These are phyloP conservation scores for Cardiospermum halicacabum DNA, from an alignment of 345 rosid species.

Conservation along the genomic window DNA sequence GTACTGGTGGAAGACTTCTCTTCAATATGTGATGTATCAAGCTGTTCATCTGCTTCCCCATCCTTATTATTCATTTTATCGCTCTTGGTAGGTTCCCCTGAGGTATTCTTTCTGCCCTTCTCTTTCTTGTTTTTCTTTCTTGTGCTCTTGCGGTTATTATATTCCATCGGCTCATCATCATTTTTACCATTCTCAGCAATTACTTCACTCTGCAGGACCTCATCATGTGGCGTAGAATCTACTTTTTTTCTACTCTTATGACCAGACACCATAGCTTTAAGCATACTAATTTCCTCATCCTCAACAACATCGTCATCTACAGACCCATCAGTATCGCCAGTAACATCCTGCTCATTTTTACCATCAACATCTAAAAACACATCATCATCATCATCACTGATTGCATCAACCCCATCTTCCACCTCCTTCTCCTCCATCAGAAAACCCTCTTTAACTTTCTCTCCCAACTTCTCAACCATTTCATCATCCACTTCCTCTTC, in stretches of 20 bases:
- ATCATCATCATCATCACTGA: too few relatives aligned
- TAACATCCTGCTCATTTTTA: conserved; percentile 32
- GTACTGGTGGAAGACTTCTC: conserved; percentile 29
- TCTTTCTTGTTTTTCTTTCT: conserved; percentile 52
- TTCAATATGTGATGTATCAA: conserved; percentile 19
- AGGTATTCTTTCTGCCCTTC: conserved; percentile 32
- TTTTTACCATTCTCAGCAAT: conserved; percentile 36
- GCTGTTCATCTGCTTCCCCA: conserved; percentile 26
- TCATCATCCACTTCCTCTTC: conserved; percentile 25
- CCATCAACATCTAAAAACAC: conserved; percentile 22
- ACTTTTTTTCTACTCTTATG: conserved; percentile 41
- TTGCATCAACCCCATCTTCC: conserved; percentile 19
- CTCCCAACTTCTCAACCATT: conserved; percentile 36
- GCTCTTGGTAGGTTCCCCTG: conserved; percentile 23
- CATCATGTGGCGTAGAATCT: conserved; percentile 24
- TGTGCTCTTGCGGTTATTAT: conserved; percentile 41
- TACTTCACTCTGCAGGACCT: conserved; percentile 19
- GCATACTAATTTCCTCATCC: conserved; percentile 49
- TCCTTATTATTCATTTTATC: conserved; percentile 21
- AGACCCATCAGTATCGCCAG: conserved; percentile 27
- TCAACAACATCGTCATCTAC: conserved; percentile 23
- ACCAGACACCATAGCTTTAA: conserved; percentile 64
- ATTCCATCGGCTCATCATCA: conserved; percentile 32
- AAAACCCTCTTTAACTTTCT: conserved; percentile 44
- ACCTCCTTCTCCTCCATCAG: conserved; percentile 24